Conservation (phyloP, 768 basidiomycete species). For the Suillus occidentalis region DNA sequence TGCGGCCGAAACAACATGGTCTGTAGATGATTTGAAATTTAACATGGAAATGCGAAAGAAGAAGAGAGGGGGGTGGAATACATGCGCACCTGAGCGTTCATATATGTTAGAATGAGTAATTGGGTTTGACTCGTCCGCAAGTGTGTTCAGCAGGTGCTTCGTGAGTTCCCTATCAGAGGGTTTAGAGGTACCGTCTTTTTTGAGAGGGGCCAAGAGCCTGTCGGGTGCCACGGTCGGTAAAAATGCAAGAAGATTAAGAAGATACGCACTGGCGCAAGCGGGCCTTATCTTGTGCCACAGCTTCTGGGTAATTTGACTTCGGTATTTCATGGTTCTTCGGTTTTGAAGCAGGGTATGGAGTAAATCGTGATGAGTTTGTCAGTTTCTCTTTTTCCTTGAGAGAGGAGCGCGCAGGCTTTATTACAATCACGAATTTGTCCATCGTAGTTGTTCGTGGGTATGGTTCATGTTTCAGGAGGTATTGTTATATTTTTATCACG, state of each 20-base stretch:
- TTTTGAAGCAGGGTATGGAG: conserved; percentile 6
- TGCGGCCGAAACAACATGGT: conserved; percentile 58
- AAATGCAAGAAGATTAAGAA: not conserved
- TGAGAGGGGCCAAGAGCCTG: conserved; percentile 33
- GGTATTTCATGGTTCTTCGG: not conserved
- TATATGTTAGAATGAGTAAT: conserved; percentile 72
- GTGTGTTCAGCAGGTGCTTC: conserved; percentile 57
- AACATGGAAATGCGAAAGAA: not conserved
- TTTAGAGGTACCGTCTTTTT: conserved; percentile 28
- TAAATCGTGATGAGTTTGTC: not conserved
- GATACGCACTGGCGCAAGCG: conserved; percentile 1
- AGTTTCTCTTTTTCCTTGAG: conserved; percentile 3
- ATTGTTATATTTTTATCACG: conserved; percentile 2
- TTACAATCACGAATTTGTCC: conserved; percentile 28
- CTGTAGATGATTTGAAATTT: conserved; percentile 30
- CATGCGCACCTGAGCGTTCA: conserved; percentile 55
- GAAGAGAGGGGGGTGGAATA: not conserved
- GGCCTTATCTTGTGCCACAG: conserved; percentile 2
- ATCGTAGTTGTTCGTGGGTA: conserved; percentile 12
- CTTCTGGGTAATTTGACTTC: not conserved
- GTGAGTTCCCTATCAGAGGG: conserved; percentile 50
- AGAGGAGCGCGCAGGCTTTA: conserved; percentile 16
- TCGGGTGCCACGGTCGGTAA: not conserved
- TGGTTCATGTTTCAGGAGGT: conserved; percentile 3
- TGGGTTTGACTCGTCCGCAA: conserved; percentile 68